These are phyloP conservation scores for Zostera marina DNA, from an alignment of 116 monocot species.

Conservation along the genomic window DNA sequence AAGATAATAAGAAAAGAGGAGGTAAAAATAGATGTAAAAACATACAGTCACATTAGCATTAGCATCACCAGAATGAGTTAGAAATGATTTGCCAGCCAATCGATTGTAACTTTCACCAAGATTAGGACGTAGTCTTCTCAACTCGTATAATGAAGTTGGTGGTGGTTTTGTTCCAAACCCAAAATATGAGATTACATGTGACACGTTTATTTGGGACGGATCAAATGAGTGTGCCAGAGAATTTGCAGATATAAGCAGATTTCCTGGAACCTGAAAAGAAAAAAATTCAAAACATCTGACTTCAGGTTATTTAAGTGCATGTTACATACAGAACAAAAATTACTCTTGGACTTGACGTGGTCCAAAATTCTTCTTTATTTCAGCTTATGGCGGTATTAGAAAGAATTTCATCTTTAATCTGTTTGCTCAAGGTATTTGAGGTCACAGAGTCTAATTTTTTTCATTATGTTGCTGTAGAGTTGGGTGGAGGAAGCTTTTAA, in stretches of 20 bases:
- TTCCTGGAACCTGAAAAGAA: conserved; percentile 74
- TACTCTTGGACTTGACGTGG: no score
- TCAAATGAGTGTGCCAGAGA: conserved; percentile 93
- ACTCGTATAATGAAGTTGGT: conserved; percentile 29
- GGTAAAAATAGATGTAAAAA: neutral
- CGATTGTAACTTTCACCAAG: conserved; percentile 60
- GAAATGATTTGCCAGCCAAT: conserved; percentile 53
- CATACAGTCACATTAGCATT: conserved; percentile 79
- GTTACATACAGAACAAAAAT: no score
- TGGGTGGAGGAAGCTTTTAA: no score
- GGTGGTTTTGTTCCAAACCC: conserved; percentile 71
- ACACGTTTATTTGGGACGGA: conserved; percentile 82
- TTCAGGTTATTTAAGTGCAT: no score
- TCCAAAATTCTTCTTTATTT: no score
- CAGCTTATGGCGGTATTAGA: no score
- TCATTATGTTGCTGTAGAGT: no score
- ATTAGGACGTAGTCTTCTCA: conserved; percentile 57
- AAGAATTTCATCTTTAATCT: no score
- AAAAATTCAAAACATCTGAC: neutral
- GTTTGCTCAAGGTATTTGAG: no score
- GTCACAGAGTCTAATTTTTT: no score
- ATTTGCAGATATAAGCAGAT: conserved; percentile 72
- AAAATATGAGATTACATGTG: conserved; percentile 76
- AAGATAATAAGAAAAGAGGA: neutral
- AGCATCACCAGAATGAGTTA: conserved; percentile 29